phyloP scores from a whole-genome alignment of 2,329 filamentous ascomycete genomes.

The Fusarium gaditjirri region DNA sequence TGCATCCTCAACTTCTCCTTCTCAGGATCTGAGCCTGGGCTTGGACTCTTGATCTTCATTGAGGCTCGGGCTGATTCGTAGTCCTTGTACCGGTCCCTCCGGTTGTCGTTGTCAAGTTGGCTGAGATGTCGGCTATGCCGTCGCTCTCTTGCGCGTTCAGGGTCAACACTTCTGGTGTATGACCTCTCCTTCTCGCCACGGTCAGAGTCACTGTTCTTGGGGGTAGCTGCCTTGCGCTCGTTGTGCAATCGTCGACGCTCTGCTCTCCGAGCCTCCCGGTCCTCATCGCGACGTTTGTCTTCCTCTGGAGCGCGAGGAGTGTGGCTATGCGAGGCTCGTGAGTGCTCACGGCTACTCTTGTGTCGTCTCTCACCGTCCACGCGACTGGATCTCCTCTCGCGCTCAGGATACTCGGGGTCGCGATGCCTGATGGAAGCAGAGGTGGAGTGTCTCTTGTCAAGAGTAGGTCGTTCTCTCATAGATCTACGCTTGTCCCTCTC shows the following conservation, averaged over 20 bases:
- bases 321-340: not conserved
- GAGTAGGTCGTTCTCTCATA: constrained; percentile 8
- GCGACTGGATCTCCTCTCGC: not conserved
- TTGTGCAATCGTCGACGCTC: constrained; percentile 19
- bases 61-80: constrained; percentile 1
- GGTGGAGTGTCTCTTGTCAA: constrained; percentile 20
- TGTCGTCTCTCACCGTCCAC: not conserved
- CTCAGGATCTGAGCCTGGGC: not conserved
- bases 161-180: not conserved
- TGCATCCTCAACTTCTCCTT: constrained; percentile 18
- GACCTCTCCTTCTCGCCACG: constrained; percentile 4
- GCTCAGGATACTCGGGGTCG: not conserved
- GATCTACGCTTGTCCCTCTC: constrained; percentile 8
- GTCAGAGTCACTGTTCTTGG: constrained; percentile 4
- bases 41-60: constrained; percentile 1
- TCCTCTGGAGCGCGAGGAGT: not conserved
- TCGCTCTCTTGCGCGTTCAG: constrained; percentile 12
- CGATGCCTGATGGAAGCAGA: constrained; percentile 18
- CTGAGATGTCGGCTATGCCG: constrained; percentile 10
- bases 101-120: constrained; percentile 11
- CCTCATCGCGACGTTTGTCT: not conserved
- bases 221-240: constrained; percentile 2
- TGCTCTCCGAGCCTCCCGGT: constrained; percentile 17
- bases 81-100: not conserved
- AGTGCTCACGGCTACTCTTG: constrained; percentile 15